Base-by-base conservation (phyloP, 2,329 filamentous ascomycete genomes). In the Fusarium odoratissimum region DNA sequence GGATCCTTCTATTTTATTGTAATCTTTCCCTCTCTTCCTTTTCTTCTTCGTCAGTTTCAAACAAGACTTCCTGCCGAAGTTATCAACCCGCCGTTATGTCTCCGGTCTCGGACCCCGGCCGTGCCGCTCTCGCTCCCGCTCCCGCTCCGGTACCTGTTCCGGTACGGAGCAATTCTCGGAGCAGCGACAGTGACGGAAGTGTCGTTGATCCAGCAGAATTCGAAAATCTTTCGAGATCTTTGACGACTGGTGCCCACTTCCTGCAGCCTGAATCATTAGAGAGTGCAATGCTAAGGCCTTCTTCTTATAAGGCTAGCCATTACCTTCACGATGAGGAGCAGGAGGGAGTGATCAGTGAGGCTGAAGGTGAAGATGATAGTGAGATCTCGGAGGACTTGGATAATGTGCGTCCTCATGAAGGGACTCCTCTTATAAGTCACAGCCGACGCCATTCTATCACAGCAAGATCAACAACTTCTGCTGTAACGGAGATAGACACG, bases 241-340 rank as follows among this genome's bases (percentile, higher is more conserved):
- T 84, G 54, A 84, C 82, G 19, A 81, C 81, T 1, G 77, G 76
- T 6, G 81, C 78, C 10, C 79, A 82, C 28, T 78, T 83, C 25
- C 78, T 86, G 14, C 83, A 85, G 62, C 83, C 85, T 14, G 85
- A 85, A 69, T 73, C 82, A 6, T 67, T 80, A 44, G 82, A 84
- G 66, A 79, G 81, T 59, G 79, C 82, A 54, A 81, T 86, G 78
- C 77, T 86, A 6, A 76, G 80, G 35, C 71, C 75, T 17, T 58
- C 62, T 8, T 61, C 45, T 28, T 71, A 69, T 31, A 75, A 73
- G 63, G 65, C 72, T 56, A 68, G 60, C 58, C 64, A 73, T 76
- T 49, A 65, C 65, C 68, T 51, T 51, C 49, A 62, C 6, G 64
- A 69, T 17, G 72, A 70, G 37, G 71, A 64, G 33, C 37, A 60